phyloP scores from a whole-genome alignment of 345 rosid genomes.

The Erysimum cheiranthoides region DNA sequence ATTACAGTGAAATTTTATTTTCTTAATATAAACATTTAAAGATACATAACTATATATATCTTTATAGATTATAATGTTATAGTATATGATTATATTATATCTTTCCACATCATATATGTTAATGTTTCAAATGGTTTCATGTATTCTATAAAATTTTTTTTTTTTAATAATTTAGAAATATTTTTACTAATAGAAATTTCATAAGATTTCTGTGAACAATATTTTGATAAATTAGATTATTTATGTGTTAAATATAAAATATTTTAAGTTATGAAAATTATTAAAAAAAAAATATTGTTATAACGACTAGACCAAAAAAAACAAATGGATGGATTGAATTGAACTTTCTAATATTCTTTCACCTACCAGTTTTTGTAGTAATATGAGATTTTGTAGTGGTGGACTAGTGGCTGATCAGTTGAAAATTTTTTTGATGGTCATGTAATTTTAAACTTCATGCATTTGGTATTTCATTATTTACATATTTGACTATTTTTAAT shows the following conservation, averaged over 20 bases:
- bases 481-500: background rate
- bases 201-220: background rate
- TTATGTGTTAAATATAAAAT: background rate
- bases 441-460: background rate
- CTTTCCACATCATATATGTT: background rate
- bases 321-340: background rate
- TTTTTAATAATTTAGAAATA: background rate
- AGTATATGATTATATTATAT: background rate
- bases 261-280: background rate
- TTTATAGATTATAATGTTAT: background rate
- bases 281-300: background rate
- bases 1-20: slow-evolving; percentile 15
- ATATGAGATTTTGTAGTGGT: background rate
- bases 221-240: background rate
- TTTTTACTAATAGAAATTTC: too few species aligned
- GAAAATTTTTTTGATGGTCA: background rate
- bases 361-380: background rate
- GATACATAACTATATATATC: background rate
- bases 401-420: background rate
- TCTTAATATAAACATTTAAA: slow-evolving; percentile 2
- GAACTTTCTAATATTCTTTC: background rate
- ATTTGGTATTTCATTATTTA: too few species aligned
- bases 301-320: background rate
- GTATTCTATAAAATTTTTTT: background rate
- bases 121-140: background rate